Evolutionary conservation across 495 filamentous ascomycete species (phyloP).

Genomic region (Talaromyces liani): DNA sequence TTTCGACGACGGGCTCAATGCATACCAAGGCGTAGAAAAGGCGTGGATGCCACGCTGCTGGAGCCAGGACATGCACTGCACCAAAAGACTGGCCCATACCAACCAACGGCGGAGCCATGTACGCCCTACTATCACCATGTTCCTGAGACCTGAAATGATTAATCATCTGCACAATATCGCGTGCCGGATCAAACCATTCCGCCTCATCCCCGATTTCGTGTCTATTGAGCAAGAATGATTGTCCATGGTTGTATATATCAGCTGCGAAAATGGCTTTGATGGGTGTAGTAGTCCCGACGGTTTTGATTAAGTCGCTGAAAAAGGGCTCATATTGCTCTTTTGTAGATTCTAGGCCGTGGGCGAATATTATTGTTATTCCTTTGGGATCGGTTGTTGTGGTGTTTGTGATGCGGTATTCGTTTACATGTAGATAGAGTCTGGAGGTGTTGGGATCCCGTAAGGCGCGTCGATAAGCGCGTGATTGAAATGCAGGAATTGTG

Average conservation of each 20-base stretch:
- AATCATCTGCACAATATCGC: slow-evolving; percentile 40
- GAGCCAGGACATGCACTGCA: slow-evolving; percentile 25
- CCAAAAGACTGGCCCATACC: slow-evolving; percentile 44
- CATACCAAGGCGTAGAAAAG: slow-evolving; percentile 35
- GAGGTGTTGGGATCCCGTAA: slow-evolving; percentile 11
- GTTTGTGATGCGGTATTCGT: slow-evolving; percentile 31
- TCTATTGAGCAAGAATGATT: slow-evolving; percentile 14
- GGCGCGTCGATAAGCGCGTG: slow-evolving; percentile 14
- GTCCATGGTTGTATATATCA: slow-evolving; percentile 35
- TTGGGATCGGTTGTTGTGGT: slow-evolving; percentile 14
- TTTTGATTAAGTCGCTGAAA: slow-evolving; percentile 31
- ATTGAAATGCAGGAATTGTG: slow-evolving; percentile 17
- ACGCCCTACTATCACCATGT: slow-evolving; percentile 17
- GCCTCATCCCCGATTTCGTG: slow-evolving; percentile 14
- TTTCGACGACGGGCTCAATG: slow-evolving; percentile 35
- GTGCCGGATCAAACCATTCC: slow-evolving; percentile 40
- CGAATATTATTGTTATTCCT: slow-evolving; percentile 36
- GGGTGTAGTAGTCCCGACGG: slow-evolving; percentile 11
- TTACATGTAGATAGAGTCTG: slow-evolving; percentile 28
- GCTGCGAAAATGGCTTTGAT: slow-evolving; percentile 37
- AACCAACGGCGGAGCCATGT: slow-evolving; percentile 40
- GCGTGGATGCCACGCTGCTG: slow-evolving; percentile 33
- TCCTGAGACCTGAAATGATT: slow-evolving; percentile 25
- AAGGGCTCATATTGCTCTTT: slow-evolving; percentile 43
- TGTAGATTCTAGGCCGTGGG: slow-evolving; percentile 38